Base-by-base conservation (phyloP, 495 filamentous ascomycete species). In the Choiromyces venosus region DNA sequence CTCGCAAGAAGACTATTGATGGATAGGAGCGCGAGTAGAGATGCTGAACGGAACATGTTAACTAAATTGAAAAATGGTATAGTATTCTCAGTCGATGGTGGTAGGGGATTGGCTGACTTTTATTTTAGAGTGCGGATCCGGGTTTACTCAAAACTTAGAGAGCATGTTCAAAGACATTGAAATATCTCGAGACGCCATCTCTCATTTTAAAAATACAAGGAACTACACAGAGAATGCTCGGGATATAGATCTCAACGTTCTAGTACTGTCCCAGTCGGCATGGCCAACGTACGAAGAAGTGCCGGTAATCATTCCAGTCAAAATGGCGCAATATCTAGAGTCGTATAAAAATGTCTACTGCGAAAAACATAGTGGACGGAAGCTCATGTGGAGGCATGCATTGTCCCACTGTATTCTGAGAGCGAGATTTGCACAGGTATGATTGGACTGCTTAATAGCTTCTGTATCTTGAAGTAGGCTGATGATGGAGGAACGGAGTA, bases 121-220 rank as follows among this genome's bases (percentile, higher is more conserved):
- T 40, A 5, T 4, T 68, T 16, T 71, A 89, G 94, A 98, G 84
- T 98, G 95, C 81, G 96, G 96, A 37, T 89, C 91, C 4, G 89
- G 86, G 75, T 98, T 98, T 81, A 98, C 96, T 0, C 92, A 97
- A 77, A 98, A 99, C 78, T 86, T 99, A 2, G 95, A 99, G 82
- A 91, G 93, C 42, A 99, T 99, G 95, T 98, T 99, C 85, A 97
- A 96, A 80, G 95, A 99, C 79, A 92, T 97, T 82, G 94, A 97
- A 74, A 86, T 97, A 69, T 91, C 90, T 18, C 88, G 89, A 42
- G 94, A 97, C 72, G 93, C 96, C 78, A 93, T 97, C 86, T 72
- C 82, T 6, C 89, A 90, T 0, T 97, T 93, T 84, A 93, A 87
- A 74, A 77, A 80, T 46, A 82, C 67, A 74, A 82, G 68, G 82